Evolutionary conservation across 2,329 filamentous ascomycete genomes (phyloP).

Genomic region (Monosporascus sp.): DNA sequence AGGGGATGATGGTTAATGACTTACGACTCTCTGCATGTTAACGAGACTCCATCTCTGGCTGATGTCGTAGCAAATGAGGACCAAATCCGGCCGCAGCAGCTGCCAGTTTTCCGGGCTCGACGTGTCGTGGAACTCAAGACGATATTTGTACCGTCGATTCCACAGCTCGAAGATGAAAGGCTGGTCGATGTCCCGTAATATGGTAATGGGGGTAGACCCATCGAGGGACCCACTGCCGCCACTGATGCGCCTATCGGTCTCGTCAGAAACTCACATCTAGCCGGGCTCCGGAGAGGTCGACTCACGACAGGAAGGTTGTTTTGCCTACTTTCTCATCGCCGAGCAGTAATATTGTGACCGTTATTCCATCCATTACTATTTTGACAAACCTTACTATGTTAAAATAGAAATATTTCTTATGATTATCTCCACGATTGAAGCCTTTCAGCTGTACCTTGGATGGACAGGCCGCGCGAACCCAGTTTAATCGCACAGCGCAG

Average conservation of each 20-base stretch:
- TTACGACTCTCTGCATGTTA: conserved; percentile 51
- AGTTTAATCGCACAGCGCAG: neutral
- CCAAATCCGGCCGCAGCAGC: conserved; percentile 50
- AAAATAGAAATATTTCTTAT: neutral
- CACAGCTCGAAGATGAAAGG: conserved; percentile 54
- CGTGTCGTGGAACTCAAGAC: conserved; percentile 57
- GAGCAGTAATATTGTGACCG: conserved; percentile 50
- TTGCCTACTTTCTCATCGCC: conserved; percentile 56
- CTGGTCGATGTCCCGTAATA: conserved; percentile 54
- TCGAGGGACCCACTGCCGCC: conserved; percentile 34
- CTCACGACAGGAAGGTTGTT: conserved; percentile 57
- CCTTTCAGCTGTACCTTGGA: too few relatives aligned
- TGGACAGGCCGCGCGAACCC: neutral
- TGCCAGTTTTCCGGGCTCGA: conserved; percentile 54
- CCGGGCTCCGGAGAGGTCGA: conserved; percentile 2
- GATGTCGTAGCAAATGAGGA: conserved; percentile 58
- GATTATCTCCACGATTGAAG: neutral
- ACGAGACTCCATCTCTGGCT: conserved; percentile 52
- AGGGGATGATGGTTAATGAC: conserved; percentile 17
- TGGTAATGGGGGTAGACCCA: conserved; percentile 35
- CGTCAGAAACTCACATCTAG: conserved; percentile 4
- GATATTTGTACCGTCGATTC: conserved; percentile 39
- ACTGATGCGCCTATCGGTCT: conserved; percentile 44
- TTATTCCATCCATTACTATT: conserved; percentile 39
- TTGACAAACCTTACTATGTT: conserved; percentile 4